A percentile compares a stretch with the other conserved stretches of the same genome.
phyloP scores from a whole-genome alignment of 306 rosid species.

The Biancaea sappan region DNA sequence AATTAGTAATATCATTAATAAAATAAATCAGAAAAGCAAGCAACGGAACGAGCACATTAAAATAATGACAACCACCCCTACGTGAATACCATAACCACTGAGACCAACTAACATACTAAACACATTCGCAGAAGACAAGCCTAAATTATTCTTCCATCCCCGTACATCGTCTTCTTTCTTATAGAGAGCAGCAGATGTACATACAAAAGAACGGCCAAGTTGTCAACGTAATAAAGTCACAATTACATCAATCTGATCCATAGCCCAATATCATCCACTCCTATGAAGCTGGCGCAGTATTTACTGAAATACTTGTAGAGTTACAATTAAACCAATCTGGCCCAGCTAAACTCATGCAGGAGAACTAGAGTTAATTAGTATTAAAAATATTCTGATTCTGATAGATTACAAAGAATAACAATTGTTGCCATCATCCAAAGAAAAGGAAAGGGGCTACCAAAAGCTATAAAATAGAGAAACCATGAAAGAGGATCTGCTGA shows the following conservation, averaged over 20 bases:
- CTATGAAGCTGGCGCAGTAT: no score
- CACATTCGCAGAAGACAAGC: background rate
- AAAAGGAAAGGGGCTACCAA: background rate
- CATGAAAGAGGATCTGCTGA: no score
- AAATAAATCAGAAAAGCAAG: background rate
- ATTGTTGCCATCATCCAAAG: background rate
- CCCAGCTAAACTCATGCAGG: background rate
- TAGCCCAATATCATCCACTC: background rate
- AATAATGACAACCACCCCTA: no score
- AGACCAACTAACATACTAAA: background rate
- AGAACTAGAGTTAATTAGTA: background rate
- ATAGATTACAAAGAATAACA: background rate
- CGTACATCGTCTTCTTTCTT: background rate
- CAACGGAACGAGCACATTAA: background rate
- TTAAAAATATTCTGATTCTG: background rate
- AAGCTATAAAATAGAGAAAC: background rate
- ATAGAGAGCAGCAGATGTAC: background rate
- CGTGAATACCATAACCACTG: background rate
- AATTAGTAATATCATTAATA: constrained; percentile 17
- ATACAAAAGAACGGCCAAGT: background rate
- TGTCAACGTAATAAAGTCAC: background rate
- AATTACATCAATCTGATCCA: background rate
- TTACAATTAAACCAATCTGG: background rate
- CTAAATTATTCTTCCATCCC: background rate
- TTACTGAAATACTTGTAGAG: no score